phyloP scores from a whole-genome alignment of 495 filamentous ascomycete species.

The Talaromyces borbonicus region DNA sequence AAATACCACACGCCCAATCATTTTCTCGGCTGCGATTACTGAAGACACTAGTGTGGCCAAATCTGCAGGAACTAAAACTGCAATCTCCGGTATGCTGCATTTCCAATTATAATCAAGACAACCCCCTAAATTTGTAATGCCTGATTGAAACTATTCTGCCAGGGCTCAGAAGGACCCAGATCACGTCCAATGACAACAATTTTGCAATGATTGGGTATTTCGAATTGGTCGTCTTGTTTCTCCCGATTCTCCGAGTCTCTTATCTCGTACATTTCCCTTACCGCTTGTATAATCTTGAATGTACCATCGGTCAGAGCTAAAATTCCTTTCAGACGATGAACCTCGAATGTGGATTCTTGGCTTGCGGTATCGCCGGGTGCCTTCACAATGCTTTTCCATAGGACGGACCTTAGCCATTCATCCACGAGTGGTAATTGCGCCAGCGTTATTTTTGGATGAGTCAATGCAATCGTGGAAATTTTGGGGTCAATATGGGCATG shows the following conservation, averaged over 20 bases:
- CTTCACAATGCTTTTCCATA: conserved; percentile 56
- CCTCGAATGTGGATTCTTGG: conserved; percentile 42
- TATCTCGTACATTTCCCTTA: conserved; percentile 88
- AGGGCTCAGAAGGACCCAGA: conserved; percentile 30
- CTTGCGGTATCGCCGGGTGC: not conserved
- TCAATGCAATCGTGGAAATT: conserved; percentile 75
- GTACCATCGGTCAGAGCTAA: conserved; percentile 50
- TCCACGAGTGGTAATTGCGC: conserved; percentile 54
- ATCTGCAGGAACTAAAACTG: no score
- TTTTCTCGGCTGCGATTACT: no score
- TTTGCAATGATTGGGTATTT: conserved; percentile 43
- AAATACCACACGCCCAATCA: no score
- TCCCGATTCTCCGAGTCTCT: conserved; percentile 45
- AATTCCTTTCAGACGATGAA: conserved; percentile 81
- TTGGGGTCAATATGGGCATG: conserved; percentile 79
- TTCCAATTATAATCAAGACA: no score
- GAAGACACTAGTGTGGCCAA: no score
- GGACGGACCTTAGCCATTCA: conserved; percentile 68
- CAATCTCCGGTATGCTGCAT: no score
- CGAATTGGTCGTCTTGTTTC: conserved; percentile 13
- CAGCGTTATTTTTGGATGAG: conserved; percentile 44
- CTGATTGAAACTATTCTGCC: conserved; percentile 26
- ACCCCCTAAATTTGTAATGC: conserved; percentile 4
- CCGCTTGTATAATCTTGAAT: conserved; percentile 76
- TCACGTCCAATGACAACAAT: conserved; percentile 71